A percentile compares a stretch with the other conserved stretches of the same genome.
Conservation (phyloP, 169 alveolate species). For the Plasmodium blacklocki region DNA sequence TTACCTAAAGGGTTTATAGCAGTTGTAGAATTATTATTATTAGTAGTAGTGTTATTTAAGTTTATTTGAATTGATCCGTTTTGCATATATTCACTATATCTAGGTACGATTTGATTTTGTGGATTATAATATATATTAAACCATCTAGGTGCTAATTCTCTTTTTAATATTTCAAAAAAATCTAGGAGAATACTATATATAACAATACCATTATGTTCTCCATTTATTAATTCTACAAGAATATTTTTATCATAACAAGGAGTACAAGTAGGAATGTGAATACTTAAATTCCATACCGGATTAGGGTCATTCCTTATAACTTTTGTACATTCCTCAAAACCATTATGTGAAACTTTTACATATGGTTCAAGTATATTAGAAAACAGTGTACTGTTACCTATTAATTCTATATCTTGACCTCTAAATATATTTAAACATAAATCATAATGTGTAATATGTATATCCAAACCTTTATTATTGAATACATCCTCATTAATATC, state of each 20-base stretch:
- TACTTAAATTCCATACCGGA: constrained; percentile 89
- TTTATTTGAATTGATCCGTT: background rate
- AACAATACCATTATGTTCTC: constrained; percentile 82
- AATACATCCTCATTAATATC: constrained; percentile 26
- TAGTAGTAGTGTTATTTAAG: background rate
- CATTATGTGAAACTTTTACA: constrained; percentile 88
- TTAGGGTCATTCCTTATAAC: constrained; percentile 86
- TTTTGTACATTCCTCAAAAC: constrained; percentile 84
- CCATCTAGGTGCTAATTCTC: constrained; percentile 85
- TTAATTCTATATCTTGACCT: constrained; percentile 71
- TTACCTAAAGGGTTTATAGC: constrained; percentile 35
- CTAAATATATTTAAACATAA: constrained; percentile 55
- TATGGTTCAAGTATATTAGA: constrained; percentile 83
- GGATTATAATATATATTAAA: constrained; percentile 87
- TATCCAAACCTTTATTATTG: constrained; percentile 51
- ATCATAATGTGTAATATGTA: constrained; percentile 66
- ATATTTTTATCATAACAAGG: constrained; percentile 85
- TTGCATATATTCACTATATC: constrained; percentile 67
- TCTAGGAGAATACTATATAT: constrained; percentile 82
- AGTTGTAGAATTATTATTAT: background rate
- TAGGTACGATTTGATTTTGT: constrained; percentile 76
- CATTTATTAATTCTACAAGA: constrained; percentile 82
- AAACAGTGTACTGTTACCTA: constrained; percentile 63
- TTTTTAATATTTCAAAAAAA: constrained; percentile 81
- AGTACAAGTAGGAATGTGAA: constrained; percentile 85